Evolutionary conservation across 192 early-diverging fungal genomes (phyloP).

Genomic region (Mortierella alpina): DNA sequence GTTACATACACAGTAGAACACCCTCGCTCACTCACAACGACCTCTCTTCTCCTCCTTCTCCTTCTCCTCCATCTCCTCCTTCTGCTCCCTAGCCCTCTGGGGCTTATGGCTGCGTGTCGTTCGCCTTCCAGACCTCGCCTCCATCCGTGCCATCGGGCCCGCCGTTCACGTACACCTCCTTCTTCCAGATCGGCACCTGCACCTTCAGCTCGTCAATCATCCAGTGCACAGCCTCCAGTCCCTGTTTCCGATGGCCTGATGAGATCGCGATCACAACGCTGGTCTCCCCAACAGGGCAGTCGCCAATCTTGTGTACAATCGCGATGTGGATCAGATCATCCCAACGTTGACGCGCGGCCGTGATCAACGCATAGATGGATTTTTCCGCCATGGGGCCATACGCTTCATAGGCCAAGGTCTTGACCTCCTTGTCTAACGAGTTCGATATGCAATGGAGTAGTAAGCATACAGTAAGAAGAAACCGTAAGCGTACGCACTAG

Average conservation of each 20-base stretch:
- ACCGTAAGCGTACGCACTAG: background rate
- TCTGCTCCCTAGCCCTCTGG: too few species aligned
- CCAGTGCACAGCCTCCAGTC: constrained; percentile 79
- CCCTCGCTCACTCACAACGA: too few species aligned
- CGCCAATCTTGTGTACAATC: constrained; percentile 84
- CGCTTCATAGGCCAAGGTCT: constrained; percentile 85
- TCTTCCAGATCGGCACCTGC: constrained; percentile 93
- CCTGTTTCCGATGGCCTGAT: constrained; percentile 82
- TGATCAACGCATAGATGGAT: constrained; percentile 70
- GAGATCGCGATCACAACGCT: constrained; percentile 87
- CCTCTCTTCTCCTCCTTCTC: background rate
- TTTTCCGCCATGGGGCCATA: constrained; percentile 91
- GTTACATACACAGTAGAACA: too few species aligned
- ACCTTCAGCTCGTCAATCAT: constrained; percentile 93
- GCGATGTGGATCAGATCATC: constrained; percentile 71
- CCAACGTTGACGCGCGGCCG: constrained; percentile 72
- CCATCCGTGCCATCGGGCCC: constrained; percentile 51
- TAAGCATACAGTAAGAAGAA: background rate
- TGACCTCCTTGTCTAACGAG: constrained; percentile 70
- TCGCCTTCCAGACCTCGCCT: constrained; percentile 72
- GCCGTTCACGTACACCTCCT: constrained; percentile 88
- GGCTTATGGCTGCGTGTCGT: constrained; percentile 48
- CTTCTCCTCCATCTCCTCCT: background rate
- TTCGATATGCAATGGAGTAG: background rate
- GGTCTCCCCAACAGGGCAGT: constrained; percentile 81